A percentile compares a stretch with the other conserved stretches of the same genome.
Evolutionary conservation across 768 basidiomycete genomes (phyloP).

Genomic region (Scleroderma bovista): DNA sequence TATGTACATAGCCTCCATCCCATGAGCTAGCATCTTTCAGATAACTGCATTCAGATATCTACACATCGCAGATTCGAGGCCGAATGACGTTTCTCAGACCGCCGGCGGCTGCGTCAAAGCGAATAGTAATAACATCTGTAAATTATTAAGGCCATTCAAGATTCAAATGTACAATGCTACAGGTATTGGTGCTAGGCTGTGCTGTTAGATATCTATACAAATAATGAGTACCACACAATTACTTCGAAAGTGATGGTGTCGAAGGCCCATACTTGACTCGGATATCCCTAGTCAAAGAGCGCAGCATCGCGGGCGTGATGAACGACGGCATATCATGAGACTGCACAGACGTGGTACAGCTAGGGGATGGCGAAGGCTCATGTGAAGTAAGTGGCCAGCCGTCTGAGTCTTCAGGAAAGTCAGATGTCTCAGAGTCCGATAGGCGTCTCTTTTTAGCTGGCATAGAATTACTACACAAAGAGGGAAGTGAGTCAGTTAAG

Average conservation of each 20-base stretch:
- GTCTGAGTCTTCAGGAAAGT: slow-evolving; percentile 23
- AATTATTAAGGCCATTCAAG: too few species aligned
- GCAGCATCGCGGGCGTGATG: slow-evolving; percentile 63
- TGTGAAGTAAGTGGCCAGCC: slow-evolving; percentile 15
- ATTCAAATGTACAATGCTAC: too few species aligned
- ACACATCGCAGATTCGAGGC: too few species aligned
- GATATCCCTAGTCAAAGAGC: slow-evolving; percentile 29
- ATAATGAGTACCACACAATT: background rate
- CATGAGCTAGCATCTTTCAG: too few species aligned
- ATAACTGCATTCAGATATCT: too few species aligned
- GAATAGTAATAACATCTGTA: too few species aligned
- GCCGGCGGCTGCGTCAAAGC: too few species aligned
- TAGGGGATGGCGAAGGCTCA: slow-evolving; percentile 40
- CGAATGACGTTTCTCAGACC: too few species aligned
- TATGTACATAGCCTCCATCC: too few species aligned
- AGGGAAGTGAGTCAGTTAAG: slow-evolving; percentile 8
- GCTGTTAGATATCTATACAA: background rate
- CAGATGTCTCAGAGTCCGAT: slow-evolving; percentile 30
- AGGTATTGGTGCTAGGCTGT: too few species aligned
- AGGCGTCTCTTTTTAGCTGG: slow-evolving; percentile 41
- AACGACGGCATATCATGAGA: slow-evolving; percentile 29
- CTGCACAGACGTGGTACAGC: slow-evolving; percentile 37
- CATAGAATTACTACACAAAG: slow-evolving; percentile 18
- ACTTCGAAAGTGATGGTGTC: slow-evolving; percentile 7
- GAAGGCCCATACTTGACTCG: slow-evolving; percentile 24